These are phyloP conservation scores for Mycena kentingensis DNA, from an alignment of 768 basidiomycete genomes.

Conservation along the genomic window DNA sequence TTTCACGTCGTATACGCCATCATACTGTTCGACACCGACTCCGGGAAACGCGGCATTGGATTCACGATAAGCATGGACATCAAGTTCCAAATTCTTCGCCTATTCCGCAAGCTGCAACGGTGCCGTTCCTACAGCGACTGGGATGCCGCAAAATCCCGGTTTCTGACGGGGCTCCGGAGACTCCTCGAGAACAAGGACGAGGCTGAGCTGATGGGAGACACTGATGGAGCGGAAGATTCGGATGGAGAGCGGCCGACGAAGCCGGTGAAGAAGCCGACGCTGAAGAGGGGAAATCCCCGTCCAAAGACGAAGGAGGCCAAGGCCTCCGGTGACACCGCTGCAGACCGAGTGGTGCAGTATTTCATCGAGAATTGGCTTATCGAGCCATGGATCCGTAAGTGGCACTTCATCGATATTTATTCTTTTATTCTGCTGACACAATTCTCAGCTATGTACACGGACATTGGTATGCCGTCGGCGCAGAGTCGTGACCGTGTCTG, in stretches of 20 bases:
- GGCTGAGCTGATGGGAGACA: not conserved
- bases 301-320: not conserved
- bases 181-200: not conserved
- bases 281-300: not conserved
- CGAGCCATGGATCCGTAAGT: slow-evolving; percentile 5
- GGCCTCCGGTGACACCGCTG: not conserved
- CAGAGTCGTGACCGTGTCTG: slow-evolving; percentile 1
- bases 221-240: not conserved
- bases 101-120: slow-evolving; percentile 8
- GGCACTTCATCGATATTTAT: too few species aligned
- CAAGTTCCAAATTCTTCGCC: slow-evolving; percentile 1
- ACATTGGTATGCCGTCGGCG: slow-evolving; percentile 6
- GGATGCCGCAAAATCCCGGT: not conserved
- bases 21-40: not conserved
- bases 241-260: not conserved
- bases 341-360: not conserved
- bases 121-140: not conserved
- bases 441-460: slow-evolving; percentile 5
- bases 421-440: not conserved
- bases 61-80: not conserved
- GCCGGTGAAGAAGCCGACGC: not conserved
- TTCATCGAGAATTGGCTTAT: slow-evolving; percentile 11
- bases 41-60: not conserved
- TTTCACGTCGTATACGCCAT: slow-evolving; percentile 8
- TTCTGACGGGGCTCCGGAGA: not conserved